Evolutionary conservation across 768 basidiomycete species (phyloP).

Genomic region (Auricularia sp.): DNA sequence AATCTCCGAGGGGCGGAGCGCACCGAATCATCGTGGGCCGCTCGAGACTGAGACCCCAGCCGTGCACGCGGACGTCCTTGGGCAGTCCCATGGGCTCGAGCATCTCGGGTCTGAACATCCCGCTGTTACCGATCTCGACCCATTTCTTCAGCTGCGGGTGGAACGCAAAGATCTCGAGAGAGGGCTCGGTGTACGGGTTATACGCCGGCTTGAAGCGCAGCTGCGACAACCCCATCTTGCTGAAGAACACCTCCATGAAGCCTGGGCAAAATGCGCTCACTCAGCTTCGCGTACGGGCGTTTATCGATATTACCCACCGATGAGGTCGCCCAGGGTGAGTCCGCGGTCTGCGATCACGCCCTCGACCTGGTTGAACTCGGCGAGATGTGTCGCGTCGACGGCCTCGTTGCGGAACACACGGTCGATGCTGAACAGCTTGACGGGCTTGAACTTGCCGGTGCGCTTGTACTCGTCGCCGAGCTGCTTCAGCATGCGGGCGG

Average conservation of each 20-base stretch:
- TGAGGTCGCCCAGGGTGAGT: constrained; percentile 88
- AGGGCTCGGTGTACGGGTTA: constrained; percentile 74
- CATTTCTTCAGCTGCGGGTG: constrained; percentile 87
- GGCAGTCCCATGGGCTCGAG: constrained; percentile 98
- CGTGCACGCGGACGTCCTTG: constrained; percentile 89
- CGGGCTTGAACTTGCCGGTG: constrained; percentile 76
- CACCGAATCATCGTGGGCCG: constrained; percentile 98
- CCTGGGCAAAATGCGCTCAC: constrained; percentile 34
- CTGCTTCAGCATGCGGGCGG: constrained; percentile 67
- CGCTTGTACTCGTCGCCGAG: constrained; percentile 39
- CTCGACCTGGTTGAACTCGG: constrained; percentile 99
- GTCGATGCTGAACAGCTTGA: constrained; percentile 95
- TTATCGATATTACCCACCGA: constrained; percentile 44
- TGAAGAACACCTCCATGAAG: constrained; percentile 98
- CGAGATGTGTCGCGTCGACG: constrained; percentile 95
- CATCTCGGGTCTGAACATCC: constrained; percentile 99
- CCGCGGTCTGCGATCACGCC: constrained; percentile 94
- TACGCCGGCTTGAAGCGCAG: constrained; percentile 98
- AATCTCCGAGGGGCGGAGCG: constrained; percentile 16
- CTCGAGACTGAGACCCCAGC: constrained; percentile 93
- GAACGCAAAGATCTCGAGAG: constrained; percentile 97
- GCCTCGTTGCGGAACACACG: constrained; percentile 98
- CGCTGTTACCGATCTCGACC: constrained; percentile 98
- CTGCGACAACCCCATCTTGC: constrained; percentile 91
- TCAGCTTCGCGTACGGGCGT: too few relatives aligned